A percentile compares a stretch with the other conserved stretches of the same genome.
phyloP scores from a whole-genome alignment of 1,284 basidiomycete species.

The Schizophyllum commune region DNA sequence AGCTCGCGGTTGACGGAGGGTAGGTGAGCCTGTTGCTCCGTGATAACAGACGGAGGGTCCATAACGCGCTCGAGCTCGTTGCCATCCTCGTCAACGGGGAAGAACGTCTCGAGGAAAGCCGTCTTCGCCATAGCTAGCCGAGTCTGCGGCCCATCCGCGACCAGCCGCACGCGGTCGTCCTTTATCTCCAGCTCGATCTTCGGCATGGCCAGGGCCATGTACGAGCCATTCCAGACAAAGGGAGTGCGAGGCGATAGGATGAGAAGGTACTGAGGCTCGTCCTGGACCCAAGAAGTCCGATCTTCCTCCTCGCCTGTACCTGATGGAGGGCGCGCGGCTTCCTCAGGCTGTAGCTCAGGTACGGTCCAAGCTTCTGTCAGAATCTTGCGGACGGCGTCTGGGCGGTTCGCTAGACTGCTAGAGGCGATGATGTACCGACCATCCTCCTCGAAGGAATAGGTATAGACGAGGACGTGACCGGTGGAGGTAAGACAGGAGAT shows the following conservation, averaged over 20 bases:
- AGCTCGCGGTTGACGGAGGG: conserved; percentile 86
- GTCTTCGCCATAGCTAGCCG: conserved; percentile 76
- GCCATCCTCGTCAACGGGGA: conserved; percentile 52
- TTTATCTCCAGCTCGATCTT: conserved; percentile 73
- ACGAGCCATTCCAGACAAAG: conserved; percentile 94
- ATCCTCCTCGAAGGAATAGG: conserved; percentile 81
- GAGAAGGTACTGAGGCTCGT: conserved; percentile 69
- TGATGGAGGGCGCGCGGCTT: not conserved
- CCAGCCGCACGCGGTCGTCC: conserved; percentile 77
- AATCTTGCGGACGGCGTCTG: conserved; percentile 75
- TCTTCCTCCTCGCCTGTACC: conserved; percentile 45
- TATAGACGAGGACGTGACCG: conserved; percentile 94
- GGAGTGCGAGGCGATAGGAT: conserved; percentile 80
- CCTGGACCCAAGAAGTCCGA: conserved; percentile 13
- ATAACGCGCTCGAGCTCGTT: conserved; percentile 34
- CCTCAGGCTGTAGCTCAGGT: conserved; percentile 42
- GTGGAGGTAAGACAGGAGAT: conserved; percentile 78
- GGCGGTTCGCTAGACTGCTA: conserved; percentile 74
- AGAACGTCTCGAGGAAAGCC: conserved; percentile 65
- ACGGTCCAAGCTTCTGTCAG: conserved; percentile 82
- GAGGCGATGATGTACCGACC: conserved; percentile 94
- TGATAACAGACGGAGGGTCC: conserved; percentile 36
- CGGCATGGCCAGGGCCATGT: conserved; percentile 66
- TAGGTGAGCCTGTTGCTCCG: conserved; percentile 89
- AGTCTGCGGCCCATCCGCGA: conserved; percentile 82